phyloP scores from a whole-genome alignment of 2,329 filamentous ascomycete genomes.

The Ophiostoma ulmi region DNA sequence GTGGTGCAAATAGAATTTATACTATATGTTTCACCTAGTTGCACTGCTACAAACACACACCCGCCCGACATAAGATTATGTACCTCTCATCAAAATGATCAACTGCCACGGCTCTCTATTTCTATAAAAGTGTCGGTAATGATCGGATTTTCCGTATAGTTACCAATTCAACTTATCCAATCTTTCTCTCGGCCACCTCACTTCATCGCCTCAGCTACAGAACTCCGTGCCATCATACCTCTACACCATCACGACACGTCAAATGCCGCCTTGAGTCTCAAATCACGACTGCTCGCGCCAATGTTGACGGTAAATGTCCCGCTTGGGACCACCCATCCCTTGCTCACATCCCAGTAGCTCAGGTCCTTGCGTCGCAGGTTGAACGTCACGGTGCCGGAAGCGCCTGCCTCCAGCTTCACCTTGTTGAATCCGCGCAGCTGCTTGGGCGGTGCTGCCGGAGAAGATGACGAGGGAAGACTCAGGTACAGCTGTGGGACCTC shows the following conservation, averaged over 20 bases:
- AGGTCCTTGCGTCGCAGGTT: conserved; percentile 55
- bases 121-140: neutral
- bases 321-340: conserved; percentile 56
- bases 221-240: no score
- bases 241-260: neutral
- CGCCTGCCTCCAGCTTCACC: conserved; percentile 45
- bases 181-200: no score
- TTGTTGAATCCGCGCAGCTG: conserved; percentile 62
- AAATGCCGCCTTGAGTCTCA: conserved; percentile 36
- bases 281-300: conserved; percentile 45
- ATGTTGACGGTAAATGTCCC: conserved; percentile 42
- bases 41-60: neutral
- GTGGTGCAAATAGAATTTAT: neutral
- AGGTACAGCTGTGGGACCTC: conserved; percentile 61
- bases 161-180: no score
- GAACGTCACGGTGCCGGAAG: conserved; percentile 46
- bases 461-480: conserved; percentile 37
- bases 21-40: neutral
- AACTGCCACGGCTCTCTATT: neutral
- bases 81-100: neutral
- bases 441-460: conserved; percentile 38
- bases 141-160: no score
- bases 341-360: conserved; percentile 57
- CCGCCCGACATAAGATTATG: neutral
- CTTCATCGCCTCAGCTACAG: no score